Base-by-base conservation (phyloP, 768 basidiomycete species). In the Boletus huronensis region DNA sequence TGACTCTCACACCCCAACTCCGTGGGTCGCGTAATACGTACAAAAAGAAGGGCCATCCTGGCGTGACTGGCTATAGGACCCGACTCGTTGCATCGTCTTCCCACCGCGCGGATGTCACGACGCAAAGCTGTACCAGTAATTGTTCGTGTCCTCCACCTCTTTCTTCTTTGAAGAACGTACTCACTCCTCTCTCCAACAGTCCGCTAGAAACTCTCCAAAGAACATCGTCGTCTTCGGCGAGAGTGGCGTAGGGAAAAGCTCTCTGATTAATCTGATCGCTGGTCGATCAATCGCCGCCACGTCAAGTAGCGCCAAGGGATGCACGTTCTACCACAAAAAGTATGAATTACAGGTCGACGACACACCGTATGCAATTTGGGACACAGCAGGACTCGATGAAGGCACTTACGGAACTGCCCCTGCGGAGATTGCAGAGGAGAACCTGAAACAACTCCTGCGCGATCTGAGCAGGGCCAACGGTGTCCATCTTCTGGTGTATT, bases 311-410 rank as follows among this genome's bases (percentile, higher is more conserved):
- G 70, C 67, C 10, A 62, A 58, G 25, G 72, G 74, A 5, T 74
- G 69, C 57, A 77, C 76, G 21, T 72, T 72, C 43, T 48, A 60
- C 13, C 66, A 70, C 50, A 48, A 50, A 42, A 55, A 61, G 8
- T 68, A 72, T 64, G 53, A 61, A 34, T 57, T 73, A 28, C 47
- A 52, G 4, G 57, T 75, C 53, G 45, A 57, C 25, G 69, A 62
- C 34, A 54, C 50, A 28, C 43, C 17, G 0, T 72, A 65, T 52
- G 60, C 61, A 23, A 50, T 75, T 31, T 70, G 73, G 66, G 75
- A 77, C 50, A 77, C 75, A 5, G 64, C 69, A 11, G 75, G 76
- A 9, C 70, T 77, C 10, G 67, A 74, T 48, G 77, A 77, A 52
- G 75, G 58, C 28, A 43, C 63, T 40, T 47, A 55, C 23, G 72